These are phyloP conservation scores for Sanghuangporus sanghuang DNA, from an alignment of 1,284 basidiomycete species.

Conservation along the genomic window DNA sequence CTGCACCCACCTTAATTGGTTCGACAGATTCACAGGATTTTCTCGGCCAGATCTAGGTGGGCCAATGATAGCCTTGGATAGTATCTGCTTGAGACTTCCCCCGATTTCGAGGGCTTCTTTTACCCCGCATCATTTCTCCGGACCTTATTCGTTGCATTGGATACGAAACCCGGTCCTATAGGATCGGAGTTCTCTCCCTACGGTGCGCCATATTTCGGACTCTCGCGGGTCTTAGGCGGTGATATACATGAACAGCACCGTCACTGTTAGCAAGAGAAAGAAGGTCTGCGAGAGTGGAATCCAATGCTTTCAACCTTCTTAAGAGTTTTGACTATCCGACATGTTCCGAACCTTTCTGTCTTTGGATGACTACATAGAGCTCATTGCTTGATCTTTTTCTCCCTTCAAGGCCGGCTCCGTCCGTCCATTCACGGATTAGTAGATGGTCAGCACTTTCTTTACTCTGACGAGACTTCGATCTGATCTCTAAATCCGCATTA, in stretches of 20 bases:
- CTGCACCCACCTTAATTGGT: background rate
- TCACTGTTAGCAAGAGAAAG: background rate
- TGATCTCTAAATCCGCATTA: background rate
- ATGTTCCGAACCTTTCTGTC: background rate
- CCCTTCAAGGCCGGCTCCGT: background rate
- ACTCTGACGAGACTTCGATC: too few species aligned
- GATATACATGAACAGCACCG: background rate
- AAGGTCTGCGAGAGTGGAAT: background rate
- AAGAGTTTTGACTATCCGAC: background rate
- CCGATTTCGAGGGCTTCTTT: background rate
- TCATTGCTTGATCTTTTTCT: background rate
- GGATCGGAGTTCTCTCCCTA: background rate
- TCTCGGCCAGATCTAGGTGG: background rate
- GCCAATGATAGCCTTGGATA: background rate
- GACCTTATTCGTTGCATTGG: background rate
- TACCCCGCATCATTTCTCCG: background rate
- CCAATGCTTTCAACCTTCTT: background rate
- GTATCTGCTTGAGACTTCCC: background rate
- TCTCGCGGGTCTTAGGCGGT: background rate
- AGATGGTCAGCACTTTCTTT: background rate
- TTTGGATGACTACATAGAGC: background rate
- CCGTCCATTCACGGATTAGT: background rate
- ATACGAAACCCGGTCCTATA: background rate
- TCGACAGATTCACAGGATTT: too few species aligned
- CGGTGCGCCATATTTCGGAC: background rate